Evolutionary conservation across 331 rosid genomes (phyloP).

Genomic region (Quercus phellos): DNA sequence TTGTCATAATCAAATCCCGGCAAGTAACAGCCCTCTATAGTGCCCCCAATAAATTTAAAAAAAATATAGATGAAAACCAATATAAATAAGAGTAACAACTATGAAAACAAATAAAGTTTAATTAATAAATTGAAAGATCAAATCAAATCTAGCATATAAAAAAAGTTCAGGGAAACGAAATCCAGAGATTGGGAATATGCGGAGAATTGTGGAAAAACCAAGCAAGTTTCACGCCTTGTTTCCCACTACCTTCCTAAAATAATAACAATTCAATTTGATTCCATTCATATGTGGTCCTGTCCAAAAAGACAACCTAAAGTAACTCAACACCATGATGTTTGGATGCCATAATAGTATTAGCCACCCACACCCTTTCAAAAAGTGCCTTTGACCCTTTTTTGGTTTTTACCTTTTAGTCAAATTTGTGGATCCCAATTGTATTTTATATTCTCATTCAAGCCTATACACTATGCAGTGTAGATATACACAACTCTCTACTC

Average conservation of each 20-base stretch:
- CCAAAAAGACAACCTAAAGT: not conserved
- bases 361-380: not conserved
- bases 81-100: no score
- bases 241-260: constrained; percentile 6
- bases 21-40: not conserved
- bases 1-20: not conserved
- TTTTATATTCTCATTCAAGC: no score
- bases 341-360: not conserved
- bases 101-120: no score
- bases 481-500: no score
- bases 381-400: not conserved
- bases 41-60: not conserved
- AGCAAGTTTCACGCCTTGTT: constrained; percentile 39
- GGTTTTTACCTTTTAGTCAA: no score
- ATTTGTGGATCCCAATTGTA: no score
- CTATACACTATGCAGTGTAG: no score
- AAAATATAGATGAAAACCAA: no score
- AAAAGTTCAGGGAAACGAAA: not conserved
- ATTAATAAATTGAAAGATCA: no score
- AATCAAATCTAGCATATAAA: no score
- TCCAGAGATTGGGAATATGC: constrained; percentile 19
- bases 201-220: constrained; percentile 32
- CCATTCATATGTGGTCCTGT: not conserved
- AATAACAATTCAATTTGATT: not conserved
- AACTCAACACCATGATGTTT: not conserved